These are phyloP conservation scores for Syzygium aqueum DNA, from an alignment of 345 rosid genomes.

Conservation along the genomic window DNA sequence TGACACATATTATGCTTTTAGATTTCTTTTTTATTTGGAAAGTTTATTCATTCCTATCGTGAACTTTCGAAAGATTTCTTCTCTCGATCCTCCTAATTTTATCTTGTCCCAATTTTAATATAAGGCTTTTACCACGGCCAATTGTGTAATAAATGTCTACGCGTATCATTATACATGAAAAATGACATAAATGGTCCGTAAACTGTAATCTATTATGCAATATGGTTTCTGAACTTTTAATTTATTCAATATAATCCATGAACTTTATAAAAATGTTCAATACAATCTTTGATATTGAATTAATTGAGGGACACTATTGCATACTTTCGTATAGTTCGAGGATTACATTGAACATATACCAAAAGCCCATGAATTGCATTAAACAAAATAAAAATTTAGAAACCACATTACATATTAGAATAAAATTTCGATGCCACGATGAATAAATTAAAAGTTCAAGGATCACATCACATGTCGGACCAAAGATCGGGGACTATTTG, in stretches of 20 bases:
- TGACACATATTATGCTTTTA: not conserved
- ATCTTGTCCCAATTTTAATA: not conserved
- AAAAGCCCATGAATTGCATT: too few species aligned
- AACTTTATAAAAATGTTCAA: rapidly evolving
- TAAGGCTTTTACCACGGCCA: not conserved
- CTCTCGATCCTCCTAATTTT: not conserved
- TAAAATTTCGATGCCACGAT: too few species aligned
- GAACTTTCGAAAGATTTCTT: too few species aligned
- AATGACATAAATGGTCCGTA: not conserved
- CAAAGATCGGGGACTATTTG: too few species aligned
- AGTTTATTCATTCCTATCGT: too few species aligned
- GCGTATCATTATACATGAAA: too few species aligned
- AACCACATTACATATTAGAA: rapidly evolving
- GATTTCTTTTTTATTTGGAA: too few species aligned
- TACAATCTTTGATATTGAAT: not conserved
- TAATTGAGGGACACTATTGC: rapidly evolving
- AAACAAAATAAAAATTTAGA: too few species aligned
- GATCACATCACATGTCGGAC: rapidly evolving
- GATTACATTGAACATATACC: rapidly evolving
- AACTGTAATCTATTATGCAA: not conserved
- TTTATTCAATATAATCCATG: rapidly evolving
- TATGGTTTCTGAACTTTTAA: rapidly evolving
- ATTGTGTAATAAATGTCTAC: too few species aligned
- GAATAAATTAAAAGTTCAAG: not conserved
- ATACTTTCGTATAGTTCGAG: rapidly evolving